Conservation (phyloP, 2,329 filamentous ascomycete genomes). For the Venturia effusa region DNA sequence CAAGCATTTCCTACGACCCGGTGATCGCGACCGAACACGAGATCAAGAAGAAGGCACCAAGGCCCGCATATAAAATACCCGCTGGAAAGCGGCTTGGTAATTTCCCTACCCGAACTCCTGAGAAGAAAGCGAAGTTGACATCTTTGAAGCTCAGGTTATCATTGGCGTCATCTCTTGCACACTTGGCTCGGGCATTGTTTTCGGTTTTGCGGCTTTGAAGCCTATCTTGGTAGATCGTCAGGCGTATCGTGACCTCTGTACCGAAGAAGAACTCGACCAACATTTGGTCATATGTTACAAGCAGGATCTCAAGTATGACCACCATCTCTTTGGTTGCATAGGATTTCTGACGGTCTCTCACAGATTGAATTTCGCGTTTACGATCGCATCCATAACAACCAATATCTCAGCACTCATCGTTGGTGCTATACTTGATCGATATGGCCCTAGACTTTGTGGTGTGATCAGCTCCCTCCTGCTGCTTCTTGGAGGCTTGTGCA, state of each 20-base stretch:
- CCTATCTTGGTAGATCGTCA: constrained; percentile 28
- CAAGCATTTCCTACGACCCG: constrained; percentile 30
- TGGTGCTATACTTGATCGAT: constrained; percentile 26
- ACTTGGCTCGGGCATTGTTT: constrained; percentile 30
- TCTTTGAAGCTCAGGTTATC: constrained; percentile 22
- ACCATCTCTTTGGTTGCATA: too few relatives aligned
- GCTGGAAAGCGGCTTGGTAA: constrained; percentile 22
- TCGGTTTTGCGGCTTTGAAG: constrained; percentile 30
- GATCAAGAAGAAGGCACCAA: background rate
- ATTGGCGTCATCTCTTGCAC: constrained; percentile 26
- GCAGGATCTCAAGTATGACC: constrained; percentile 21
- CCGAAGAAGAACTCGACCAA: constrained; percentile 22
- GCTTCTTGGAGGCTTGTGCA: constrained; percentile 23
- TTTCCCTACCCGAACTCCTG: constrained; percentile 10
- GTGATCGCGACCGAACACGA: constrained; percentile 11
- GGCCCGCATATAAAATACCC: constrained; percentile 3
- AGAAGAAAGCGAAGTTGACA: constrained; percentile 14
- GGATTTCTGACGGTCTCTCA: background rate
- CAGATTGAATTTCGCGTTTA: constrained; percentile 12
- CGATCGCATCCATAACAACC: constrained; percentile 26
- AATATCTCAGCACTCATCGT: constrained; percentile 28
- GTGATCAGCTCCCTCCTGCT: constrained; percentile 23
- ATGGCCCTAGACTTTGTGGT: constrained; percentile 24
- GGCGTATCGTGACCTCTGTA: constrained; percentile 27
- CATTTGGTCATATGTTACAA: constrained; percentile 27